phyloP scores from a whole-genome alignment of 257 asterid genomes.

The Rauvolfia tetraphylla region DNA sequence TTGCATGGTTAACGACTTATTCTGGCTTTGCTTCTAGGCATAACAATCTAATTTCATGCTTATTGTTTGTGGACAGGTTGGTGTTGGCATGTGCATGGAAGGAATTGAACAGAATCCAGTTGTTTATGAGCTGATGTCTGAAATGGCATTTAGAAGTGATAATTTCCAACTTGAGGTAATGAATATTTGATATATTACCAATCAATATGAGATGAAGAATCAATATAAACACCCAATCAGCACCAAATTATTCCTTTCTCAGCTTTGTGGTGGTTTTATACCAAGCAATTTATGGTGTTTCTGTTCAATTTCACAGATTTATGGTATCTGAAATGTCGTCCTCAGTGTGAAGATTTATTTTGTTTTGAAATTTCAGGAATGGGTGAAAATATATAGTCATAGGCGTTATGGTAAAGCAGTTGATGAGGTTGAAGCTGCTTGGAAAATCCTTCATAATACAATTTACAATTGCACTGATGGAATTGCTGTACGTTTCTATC shows the following conservation, averaged over 20 bases:
- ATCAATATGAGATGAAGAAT: background rate
- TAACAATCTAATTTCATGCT: background rate
- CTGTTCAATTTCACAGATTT: background rate
- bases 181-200: background rate
- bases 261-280: background rate
- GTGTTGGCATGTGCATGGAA: constrained; percentile 99
- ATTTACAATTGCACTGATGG: constrained; percentile 95
- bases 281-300: background rate
- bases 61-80: constrained; percentile 50
- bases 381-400: constrained; percentile 74
- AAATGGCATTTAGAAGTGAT: constrained; percentile 84
- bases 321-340: background rate
- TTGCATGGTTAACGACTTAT: background rate
- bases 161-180: constrained; percentile 61
- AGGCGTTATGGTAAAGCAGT: constrained; percentile 82
- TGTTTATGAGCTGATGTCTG: constrained; percentile 92
- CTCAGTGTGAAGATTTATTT: background rate
- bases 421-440: constrained; percentile 66
- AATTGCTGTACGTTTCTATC: constrained; percentile 62
- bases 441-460: constrained; percentile 79
- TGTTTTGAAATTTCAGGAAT: constrained; percentile 53
- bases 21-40: background rate
- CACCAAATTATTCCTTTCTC: background rate
- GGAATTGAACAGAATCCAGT: constrained; percentile 97
- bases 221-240: background rate